Conservation (phyloP, 2,329 filamentous ascomycete species). For the Ceratocystis lukuohia region DNA sequence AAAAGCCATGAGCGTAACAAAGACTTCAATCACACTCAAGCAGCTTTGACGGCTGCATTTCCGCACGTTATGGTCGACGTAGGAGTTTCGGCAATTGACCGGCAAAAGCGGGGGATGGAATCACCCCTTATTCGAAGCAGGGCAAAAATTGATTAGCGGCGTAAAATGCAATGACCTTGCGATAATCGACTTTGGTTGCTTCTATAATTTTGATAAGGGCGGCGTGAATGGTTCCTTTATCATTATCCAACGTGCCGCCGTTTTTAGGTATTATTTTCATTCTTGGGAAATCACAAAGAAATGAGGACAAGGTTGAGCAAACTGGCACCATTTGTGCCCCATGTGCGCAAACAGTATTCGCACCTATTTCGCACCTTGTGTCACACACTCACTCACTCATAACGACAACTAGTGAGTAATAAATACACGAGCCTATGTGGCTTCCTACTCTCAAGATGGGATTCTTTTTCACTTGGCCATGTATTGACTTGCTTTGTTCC, state of each 20-base stretch:
- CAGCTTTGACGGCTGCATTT: conserved; percentile 8
- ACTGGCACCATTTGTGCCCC: neutral
- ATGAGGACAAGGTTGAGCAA: neutral
- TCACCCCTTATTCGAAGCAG: neutral
- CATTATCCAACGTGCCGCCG: neutral
- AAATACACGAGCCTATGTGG: neutral
- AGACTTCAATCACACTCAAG: neutral
- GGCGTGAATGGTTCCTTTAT: neutral
- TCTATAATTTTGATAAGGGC: neutral
- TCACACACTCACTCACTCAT: neutral
- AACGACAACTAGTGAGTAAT: neutral
- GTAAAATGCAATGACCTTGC: neutral
- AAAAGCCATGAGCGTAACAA: neutral
- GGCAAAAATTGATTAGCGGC: neutral
- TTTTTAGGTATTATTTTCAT: neutral
- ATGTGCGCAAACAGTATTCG: conserved; percentile 9
- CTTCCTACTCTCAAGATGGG: no score
- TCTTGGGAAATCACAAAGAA: neutral
- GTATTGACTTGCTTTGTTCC: no score
- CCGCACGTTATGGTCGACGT: neutral
- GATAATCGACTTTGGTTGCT: neutral
- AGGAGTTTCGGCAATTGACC: neutral
- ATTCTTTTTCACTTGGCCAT: no score
- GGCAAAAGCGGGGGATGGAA: neutral
- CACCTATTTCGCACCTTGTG: conserved; percentile 6